phyloP scores from a whole-genome alignment of 139 green algal genomes.

The Chlorella sp. region DNA sequence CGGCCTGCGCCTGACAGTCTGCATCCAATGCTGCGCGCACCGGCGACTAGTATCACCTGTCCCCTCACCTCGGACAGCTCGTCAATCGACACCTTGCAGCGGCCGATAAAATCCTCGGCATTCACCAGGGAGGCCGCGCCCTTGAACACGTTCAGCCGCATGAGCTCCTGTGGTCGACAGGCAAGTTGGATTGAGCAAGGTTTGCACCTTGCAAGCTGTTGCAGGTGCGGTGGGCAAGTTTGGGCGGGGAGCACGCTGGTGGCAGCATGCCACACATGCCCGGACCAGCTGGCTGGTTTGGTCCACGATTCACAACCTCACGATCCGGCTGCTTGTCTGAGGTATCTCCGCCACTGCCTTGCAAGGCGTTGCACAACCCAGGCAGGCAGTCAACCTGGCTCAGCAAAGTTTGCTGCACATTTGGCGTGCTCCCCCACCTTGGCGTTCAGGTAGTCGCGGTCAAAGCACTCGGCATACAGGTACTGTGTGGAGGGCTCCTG shows the following conservation, averaged over 20 bases:
- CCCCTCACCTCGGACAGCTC: conserved; percentile 21
- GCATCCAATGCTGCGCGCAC: no score
- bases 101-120: conserved; percentile 48
- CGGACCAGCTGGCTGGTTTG: no score
- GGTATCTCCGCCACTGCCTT: no score
- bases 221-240: not conserved
- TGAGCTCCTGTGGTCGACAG: conserved; percentile 34
- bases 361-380: no score
- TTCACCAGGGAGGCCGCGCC: conserved; percentile 49
- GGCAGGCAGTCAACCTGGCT: no score
- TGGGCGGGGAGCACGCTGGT: not conserved
- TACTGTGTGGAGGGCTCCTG: conserved; percentile 61
- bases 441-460: conserved; percentile 72
- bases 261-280: no score
- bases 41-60: no score
- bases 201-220: not conserved
- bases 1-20: no score
- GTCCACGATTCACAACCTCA: no score
- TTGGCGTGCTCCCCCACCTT: conserved; percentile 62
- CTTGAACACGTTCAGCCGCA: conserved; percentile 62
- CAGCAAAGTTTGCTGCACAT: no score
- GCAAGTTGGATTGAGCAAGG: no score
- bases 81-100: conserved; percentile 40
- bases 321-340: no score
- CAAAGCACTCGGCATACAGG: conserved; percentile 61